Evolutionary conservation across 305 asterid species (phyloP).

Genomic region (Plantago coronopus): DNA sequence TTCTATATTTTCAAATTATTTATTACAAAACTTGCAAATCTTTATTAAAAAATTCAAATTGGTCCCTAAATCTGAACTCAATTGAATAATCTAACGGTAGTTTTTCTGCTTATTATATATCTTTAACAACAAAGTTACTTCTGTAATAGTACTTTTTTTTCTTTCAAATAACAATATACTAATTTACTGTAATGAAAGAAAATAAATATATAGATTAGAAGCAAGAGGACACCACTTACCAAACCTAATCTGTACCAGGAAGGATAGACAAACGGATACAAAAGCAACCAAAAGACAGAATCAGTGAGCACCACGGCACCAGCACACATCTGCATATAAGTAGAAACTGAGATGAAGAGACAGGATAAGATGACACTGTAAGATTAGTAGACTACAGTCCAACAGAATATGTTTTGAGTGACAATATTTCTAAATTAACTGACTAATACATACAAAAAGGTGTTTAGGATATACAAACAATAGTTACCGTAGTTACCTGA

Average conservation of each 20-base stretch:
- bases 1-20: too few relatives aligned
- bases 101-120: too few relatives aligned
- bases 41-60: too few relatives aligned
- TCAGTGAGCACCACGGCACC: slow-evolving; percentile 13
- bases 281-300: slow-evolving; percentile 12
- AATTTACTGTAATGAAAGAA: too few relatives aligned
- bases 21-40: too few relatives aligned
- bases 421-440: neutral
- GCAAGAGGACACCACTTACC: slow-evolving; percentile 1
- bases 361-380: neutral
- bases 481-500: slow-evolving; percentile 66
- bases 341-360: neutral
- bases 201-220: too few relatives aligned
- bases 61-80: too few relatives aligned
- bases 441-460: neutral
- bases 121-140: too few relatives aligned
- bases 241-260: slow-evolving; percentile 4
- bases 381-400: neutral
- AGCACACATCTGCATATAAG: slow-evolving; percentile 5
- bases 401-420: neutral
- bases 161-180: too few relatives aligned
- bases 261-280: slow-evolving; percentile 12
- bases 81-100: too few relatives aligned
- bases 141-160: too few relatives aligned
- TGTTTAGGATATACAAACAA: slow-evolving; percentile 7